phyloP scores from a whole-genome alignment of 768 basidiomycete genomes.

The Wakefieldia striispora region DNA sequence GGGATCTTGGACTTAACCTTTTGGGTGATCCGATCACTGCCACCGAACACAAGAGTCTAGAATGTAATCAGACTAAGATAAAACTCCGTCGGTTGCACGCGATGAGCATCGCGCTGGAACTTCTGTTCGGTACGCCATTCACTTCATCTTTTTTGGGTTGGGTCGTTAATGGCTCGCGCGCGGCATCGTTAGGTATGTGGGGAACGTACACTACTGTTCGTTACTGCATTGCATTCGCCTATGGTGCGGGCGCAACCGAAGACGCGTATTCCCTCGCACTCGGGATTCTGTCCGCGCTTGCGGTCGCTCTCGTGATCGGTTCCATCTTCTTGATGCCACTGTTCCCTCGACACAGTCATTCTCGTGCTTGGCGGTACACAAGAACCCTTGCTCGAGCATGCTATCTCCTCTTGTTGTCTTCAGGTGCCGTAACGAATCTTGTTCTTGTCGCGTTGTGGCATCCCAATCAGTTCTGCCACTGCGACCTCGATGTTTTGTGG shows the following conservation, averaged over 20 bases:
- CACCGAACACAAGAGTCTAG: constrained; percentile 30
- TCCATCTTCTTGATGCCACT: constrained; percentile 40
- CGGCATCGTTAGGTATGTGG: constrained; percentile 47
- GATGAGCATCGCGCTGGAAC: constrained; percentile 27
- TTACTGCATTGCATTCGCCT: constrained; percentile 60
- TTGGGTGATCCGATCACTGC: constrained; percentile 31
- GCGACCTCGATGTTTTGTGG: constrained; percentile 72
- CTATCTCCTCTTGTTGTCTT: constrained; percentile 47
- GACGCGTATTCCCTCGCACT: constrained; percentile 34
- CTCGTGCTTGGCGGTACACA: constrained; percentile 9
- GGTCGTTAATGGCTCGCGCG: neutral
- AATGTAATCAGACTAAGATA: constrained; percentile 28
- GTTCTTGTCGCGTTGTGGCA: constrained; percentile 55
- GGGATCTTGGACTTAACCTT: constrained; percentile 31
- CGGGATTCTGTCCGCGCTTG: constrained; percentile 22
- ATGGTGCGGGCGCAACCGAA: constrained; percentile 41
- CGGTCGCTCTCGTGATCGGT: constrained; percentile 30
- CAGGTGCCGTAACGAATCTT: constrained; percentile 54
- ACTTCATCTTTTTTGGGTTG: neutral
- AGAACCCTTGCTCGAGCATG: constrained; percentile 37
- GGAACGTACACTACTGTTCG: constrained; percentile 59
- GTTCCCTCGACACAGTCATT: constrained; percentile 27
- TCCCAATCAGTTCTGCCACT: constrained; percentile 47
- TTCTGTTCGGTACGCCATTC: constrained; percentile 36
- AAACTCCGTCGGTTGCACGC: constrained; percentile 35